A percentile compares a stretch with the other conserved stretches of the same genome.
Conservation (phyloP, 306 rosid species). For the apple (Malus domestica) region DNA sequence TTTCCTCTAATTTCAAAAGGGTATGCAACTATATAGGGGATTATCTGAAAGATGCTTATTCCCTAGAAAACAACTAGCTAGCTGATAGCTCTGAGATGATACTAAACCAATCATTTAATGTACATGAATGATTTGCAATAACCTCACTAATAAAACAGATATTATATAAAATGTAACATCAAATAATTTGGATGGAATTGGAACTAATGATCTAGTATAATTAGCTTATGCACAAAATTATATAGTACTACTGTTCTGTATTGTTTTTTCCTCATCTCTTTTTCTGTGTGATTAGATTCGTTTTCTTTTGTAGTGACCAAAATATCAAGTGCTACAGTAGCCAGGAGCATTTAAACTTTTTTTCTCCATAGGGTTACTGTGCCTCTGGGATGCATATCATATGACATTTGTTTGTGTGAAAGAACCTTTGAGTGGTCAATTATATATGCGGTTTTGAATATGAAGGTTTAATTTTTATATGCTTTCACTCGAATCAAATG, state of each 20-base stretch:
- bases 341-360: neutral
- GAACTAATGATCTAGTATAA: slow-evolving; percentile 2
- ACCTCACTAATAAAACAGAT: neutral
- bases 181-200: slow-evolving; percentile 8
- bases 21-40: slow-evolving; percentile 8
- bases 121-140: slow-evolving; percentile 14
- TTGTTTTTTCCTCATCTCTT: neutral
- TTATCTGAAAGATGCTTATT: slow-evolving; percentile 2
- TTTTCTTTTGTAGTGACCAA: neutral
- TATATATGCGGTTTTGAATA: neutral
- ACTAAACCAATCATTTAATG: slow-evolving; percentile 12
- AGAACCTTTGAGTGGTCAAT: neutral
- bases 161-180: neutral
- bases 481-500: neutral
- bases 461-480: neutral
- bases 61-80: neutral
- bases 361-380: neutral
- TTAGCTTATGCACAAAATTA: neutral
- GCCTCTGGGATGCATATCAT: neutral
- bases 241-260: neutral
- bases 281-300: neutral
- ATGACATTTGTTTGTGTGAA: neutral
- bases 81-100: neutral
- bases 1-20: slow-evolving; percentile 3
- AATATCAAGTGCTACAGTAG: neutral